Base-by-base conservation (phyloP, 306 rosid species). In the Trichosanthes cucumerina region DNA sequence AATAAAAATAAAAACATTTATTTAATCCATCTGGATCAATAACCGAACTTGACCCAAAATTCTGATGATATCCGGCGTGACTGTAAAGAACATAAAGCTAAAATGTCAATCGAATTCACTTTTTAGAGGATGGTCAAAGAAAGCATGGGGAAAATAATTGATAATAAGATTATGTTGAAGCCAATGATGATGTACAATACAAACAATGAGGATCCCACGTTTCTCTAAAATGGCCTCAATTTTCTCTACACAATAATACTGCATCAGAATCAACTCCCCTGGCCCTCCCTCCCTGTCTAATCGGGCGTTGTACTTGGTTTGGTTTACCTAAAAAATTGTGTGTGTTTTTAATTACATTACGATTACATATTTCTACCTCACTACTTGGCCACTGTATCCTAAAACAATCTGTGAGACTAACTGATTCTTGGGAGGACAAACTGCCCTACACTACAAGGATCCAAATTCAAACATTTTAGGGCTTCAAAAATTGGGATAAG, bases 401-500 rank as follows among this genome's bases (percentile, higher is more conserved):
- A 73, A 73, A 73, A 28, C 60, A 73, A 73, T 19, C 41, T 46
- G 77, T 73, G 77, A 73, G 77, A 52, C 77, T 70, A 31, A 44
- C 76, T 70, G 33, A 70, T 23, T 70, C 23, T 34, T n/a, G n/a
- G n/a, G 43, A 47, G 52, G 50, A 0, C 9, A 68, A 12, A 64
- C 19, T 34, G 53, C 74, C 74, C 74, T n/a, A 68, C 70, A 31
- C n/a, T n/a, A 63, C 28, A 68, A 68, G 50, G 50, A 68, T 68
- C 26, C 47, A 19, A 66, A 66, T n/a, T 2, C 74, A 80, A 85
- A 60, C 82, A 80, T n/a, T 53, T 34, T 36, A 78, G 19, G 83
- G 39, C 83, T 47, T 63, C 78, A 72, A 87, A 87, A 80, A 54
- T 64, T 63, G 64, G 49, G 39, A 84, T 70, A 39, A 57, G 49